Base-by-base conservation (phyloP, 2,329 filamentous ascomycete species). In the Cytospora leucostoma region DNA sequence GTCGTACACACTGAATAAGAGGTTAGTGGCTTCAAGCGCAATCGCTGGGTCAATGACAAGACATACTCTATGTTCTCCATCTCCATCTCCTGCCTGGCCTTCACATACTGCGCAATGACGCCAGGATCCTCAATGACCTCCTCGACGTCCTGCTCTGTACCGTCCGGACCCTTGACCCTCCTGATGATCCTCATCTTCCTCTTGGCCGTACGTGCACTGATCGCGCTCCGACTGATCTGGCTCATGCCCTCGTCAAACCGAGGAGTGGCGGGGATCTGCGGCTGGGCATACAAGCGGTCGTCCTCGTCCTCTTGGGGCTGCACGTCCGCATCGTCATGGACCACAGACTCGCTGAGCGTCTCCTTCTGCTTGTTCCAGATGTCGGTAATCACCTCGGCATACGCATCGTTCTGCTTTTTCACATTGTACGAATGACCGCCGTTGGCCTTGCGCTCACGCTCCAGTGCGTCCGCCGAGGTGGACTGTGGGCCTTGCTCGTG, bases 381-480 rank as follows among this genome's bases (percentile, higher is more conserved):
- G 65, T 91, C 88, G 62, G 88, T 86, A 69, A 99, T 97, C 27
- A 92, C 92, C 59, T 93, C 89, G 69, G 96, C 92, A 74, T 99
- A 99, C 70, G 92, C 90, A 66, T 87, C 88, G 72, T 98, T 92
- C 74, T 99, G 95, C 68, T 91, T 89, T 72, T 94, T 95, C 65
- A 99, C 95, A 68, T 99, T 99, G 79, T 99, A 99, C 69, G 92
- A 93, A 76, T 99, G 95, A 0, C 95, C 95, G 61, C 93, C 93
- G 67, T 95, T 94, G 17, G 91, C 91, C 72, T 93, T 91, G 67
- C 95, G 87, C 74, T 93, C 92, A 66, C 93, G 90, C 71, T 92
- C 90, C 66, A 93, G 91, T 71, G 92, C 93, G 74, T 97, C 92
- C 21, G 92, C 93, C 11, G 86, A 87, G 3, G 86, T 88, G 8